phyloP scores from a whole-genome alignment of 371 early-diverging fungal species.

The Lichtheimia ramosa region DNA sequence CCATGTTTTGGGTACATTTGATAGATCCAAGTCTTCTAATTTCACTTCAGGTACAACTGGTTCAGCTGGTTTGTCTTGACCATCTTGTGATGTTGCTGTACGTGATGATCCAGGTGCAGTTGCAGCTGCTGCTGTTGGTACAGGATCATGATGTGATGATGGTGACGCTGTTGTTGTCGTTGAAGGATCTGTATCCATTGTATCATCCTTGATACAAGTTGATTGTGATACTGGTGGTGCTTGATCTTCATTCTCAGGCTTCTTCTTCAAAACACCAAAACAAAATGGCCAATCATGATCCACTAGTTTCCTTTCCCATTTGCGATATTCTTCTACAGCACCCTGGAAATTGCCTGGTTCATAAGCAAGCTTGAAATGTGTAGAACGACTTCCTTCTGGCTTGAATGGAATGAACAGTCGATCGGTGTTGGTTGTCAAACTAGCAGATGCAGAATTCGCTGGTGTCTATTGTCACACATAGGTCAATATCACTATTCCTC shows the following conservation, averaged over 20 bases:
- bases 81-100: not conserved
- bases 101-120: too few relatives aligned
- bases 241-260: not conserved
- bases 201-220: too few relatives aligned
- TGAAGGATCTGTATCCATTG: too few relatives aligned
- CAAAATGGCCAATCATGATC: conserved; percentile 80
- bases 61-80: not conserved
- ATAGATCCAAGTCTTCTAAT: conserved; percentile 25
- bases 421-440: conserved; percentile 80
- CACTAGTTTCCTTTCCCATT: conserved; percentile 72
- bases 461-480: conserved; percentile 60
- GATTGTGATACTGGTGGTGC: too few relatives aligned
- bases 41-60: conserved; percentile 1
- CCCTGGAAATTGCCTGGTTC: conserved; percentile 74
- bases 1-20: conserved; percentile 37
- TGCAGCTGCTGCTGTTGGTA: too few relatives aligned
- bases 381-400: conserved; percentile 66
- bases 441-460: conserved; percentile 78
- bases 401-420: conserved; percentile 74
- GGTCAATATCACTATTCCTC: not conserved
- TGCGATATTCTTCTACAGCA: conserved; percentile 68
- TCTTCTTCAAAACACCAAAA: conserved; percentile 54
- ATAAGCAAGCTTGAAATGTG: conserved; percentile 75
- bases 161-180: too few relatives aligned
- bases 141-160: too few relatives aligned